Evolutionary conservation across 176 grass and related monocot species (phyloP).

Genomic region (Oryza longistaminata): DNA sequence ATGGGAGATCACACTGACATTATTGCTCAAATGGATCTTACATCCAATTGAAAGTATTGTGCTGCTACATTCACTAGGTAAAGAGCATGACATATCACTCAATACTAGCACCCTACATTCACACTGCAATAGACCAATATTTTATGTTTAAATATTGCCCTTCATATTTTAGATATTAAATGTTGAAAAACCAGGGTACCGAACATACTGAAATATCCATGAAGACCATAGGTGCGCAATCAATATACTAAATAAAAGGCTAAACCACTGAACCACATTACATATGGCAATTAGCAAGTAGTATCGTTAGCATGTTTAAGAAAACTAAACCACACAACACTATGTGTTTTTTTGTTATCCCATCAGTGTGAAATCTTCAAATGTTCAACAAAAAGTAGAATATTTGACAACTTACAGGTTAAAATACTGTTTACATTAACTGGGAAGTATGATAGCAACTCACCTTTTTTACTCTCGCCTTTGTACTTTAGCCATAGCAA

Average conservation of each 20-base stretch:
- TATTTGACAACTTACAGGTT: not conserved
- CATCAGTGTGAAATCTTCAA: not conserved
- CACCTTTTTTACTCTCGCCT: conserved; percentile 95
- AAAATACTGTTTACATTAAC: conserved; percentile 16
- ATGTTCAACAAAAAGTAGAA: conserved; percentile 20
- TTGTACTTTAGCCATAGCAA: conserved; percentile 99
- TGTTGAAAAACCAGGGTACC: not conserved
- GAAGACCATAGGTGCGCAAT: not conserved
- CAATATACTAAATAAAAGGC: conserved; percentile 11
- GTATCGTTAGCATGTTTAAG: not conserved
- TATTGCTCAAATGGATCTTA: not conserved
- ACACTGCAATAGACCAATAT: not conserved
- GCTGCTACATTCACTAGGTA: not conserved
- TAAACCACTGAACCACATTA: conserved; percentile 3
- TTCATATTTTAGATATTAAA: conserved; percentile 7
- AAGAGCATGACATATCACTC: not conserved
- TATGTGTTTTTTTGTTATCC: not conserved
- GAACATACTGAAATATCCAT: not conserved
- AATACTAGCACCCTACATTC: no score
- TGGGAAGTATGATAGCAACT: conserved; percentile 12
- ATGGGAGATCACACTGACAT: no score
- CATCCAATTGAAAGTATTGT: not conserved
- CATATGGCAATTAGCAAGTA: not conserved
- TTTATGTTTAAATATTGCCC: not conserved
- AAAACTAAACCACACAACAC: conserved; percentile 16